Conservation (phyloP, 2,329 filamentous ascomycete species). For the Zymoseptoria ardabiliae region DNA sequence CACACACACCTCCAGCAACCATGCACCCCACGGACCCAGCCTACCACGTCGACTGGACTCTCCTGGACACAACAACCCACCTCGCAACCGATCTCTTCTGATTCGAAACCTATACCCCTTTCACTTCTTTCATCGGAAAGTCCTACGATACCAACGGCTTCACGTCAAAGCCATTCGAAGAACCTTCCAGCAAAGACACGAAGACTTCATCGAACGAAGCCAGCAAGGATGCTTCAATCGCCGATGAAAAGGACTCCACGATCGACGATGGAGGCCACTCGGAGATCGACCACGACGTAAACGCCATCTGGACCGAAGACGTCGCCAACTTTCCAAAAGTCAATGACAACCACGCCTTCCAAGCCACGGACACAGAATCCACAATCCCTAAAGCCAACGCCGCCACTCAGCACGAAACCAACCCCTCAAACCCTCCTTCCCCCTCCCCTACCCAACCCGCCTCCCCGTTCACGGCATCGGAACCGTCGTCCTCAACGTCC, state of each 20-base stretch:
- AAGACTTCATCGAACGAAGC: background rate
- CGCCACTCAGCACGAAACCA: background rate
- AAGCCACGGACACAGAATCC: background rate
- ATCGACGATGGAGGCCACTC: background rate
- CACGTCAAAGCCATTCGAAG: background rate
- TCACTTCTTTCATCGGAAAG: background rate
- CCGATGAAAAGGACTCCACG: background rate
- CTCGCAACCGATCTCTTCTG: constrained; percentile 16
- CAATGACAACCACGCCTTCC: too few relatives aligned
- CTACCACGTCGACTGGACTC: constrained; percentile 16
- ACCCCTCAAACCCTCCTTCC: background rate
- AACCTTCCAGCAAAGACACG: background rate
- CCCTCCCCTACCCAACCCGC: background rate
- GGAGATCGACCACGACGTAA: too few relatives aligned
- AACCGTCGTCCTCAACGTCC: background rate
- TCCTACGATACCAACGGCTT: background rate
- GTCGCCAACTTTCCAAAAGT: background rate
- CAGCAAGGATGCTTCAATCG: background rate
- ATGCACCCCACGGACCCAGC: constrained; percentile 14
- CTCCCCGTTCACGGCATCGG: background rate
- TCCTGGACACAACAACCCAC: constrained; percentile 12
- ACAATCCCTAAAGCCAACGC: background rate
- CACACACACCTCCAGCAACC: background rate
- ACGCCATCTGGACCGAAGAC: background rate
- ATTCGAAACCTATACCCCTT: constrained; percentile 9